Conservation (phyloP, 495 filamentous ascomycete species). For the Penicillium daleae region DNA sequence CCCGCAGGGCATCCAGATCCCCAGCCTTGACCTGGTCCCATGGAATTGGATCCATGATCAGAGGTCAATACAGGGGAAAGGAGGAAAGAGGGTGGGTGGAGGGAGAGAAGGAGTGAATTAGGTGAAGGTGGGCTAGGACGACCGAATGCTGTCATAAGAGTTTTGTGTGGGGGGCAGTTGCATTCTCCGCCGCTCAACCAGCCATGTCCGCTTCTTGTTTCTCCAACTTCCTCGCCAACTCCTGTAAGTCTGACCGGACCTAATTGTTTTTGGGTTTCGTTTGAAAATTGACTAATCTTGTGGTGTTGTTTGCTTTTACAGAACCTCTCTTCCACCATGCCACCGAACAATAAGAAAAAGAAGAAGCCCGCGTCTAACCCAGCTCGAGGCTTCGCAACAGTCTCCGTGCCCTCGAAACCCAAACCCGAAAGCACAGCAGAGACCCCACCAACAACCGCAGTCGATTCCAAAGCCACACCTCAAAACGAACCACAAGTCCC, state of each 20-base stretch:
- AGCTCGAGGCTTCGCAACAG: slow-evolving; percentile 88
- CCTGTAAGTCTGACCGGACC: slow-evolving; percentile 13
- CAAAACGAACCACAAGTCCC: slow-evolving; percentile 46
- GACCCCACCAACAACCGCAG: slow-evolving; percentile 35
- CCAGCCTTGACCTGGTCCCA: slow-evolving; percentile 54
- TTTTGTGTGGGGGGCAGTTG: slow-evolving; percentile 40
- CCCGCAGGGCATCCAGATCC: slow-evolving; percentile 49
- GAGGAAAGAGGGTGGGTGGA: slow-evolving; percentile 24
- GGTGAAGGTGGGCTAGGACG: slow-evolving; percentile 34
- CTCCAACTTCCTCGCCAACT: slow-evolving; percentile 10
- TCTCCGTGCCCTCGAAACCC: slow-evolving; percentile 80
- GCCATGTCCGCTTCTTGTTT: slow-evolving; percentile 26
- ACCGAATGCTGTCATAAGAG: slow-evolving; percentile 53
- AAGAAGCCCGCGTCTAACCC: slow-evolving; percentile 85
- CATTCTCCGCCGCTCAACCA: slow-evolving; percentile 27
- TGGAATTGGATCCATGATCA: slow-evolving; percentile 53
- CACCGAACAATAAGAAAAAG: slow-evolving; percentile 79
- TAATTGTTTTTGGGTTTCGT: neutral
- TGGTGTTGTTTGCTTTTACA: slow-evolving; percentile 6
- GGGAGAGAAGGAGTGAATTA: slow-evolving; percentile 19
- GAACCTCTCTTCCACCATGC: slow-evolving; percentile 54
- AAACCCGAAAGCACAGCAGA: slow-evolving; percentile 37
- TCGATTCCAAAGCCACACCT: slow-evolving; percentile 43
- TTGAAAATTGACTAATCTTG: neutral
- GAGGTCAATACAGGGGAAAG: slow-evolving; percentile 36